These are phyloP conservation scores for Dimargaris cristalligena DNA, from an alignment of 192 early-diverging fungal species.

Conservation along the genomic window DNA sequence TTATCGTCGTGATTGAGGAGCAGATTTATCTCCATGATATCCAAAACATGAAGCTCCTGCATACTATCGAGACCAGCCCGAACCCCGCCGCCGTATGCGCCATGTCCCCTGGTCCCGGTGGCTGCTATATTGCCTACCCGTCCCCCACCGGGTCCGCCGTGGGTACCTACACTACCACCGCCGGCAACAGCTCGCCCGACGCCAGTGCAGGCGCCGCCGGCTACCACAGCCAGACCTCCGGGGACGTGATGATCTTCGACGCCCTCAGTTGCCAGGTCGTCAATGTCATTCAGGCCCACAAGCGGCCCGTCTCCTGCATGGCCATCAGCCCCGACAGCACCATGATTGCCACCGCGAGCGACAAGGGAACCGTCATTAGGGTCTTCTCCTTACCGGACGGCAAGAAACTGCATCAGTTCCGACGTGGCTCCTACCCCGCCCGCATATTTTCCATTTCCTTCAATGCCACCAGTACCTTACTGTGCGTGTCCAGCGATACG, in stretches of 20 bases:
- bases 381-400: slow-evolving; percentile 81
- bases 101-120: slow-evolving; percentile 82
- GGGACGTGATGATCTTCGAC: slow-evolving; percentile 88
- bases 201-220: neutral
- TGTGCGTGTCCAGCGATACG: slow-evolving; percentile 66
- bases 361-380: slow-evolving; percentile 96
- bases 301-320: slow-evolving; percentile 71
- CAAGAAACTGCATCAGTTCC: slow-evolving; percentile 79
- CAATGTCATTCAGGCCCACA: slow-evolving; percentile 91
- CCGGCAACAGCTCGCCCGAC: neutral
- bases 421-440: slow-evolving; percentile 82
- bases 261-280: slow-evolving; percentile 72
- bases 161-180: neutral
- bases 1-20: slow-evolving; percentile 90
- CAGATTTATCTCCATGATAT: slow-evolving; percentile 96
- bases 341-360: slow-evolving; percentile 83
- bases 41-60: slow-evolving; percentile 92
- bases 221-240: slow-evolving; percentile 12
- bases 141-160: slow-evolving; percentile 45
- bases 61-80: slow-evolving; percentile 88
- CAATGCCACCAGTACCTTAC: slow-evolving; percentile 44
- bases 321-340: slow-evolving; percentile 84
- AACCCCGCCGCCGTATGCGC: slow-evolving; percentile 81
- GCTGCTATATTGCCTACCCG: slow-evolving; percentile 90
- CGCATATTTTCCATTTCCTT: slow-evolving; percentile 87